Base-by-base conservation (phyloP, 192 early-diverging fungal species). In the Gorgonomyces haynaldii region DNA sequence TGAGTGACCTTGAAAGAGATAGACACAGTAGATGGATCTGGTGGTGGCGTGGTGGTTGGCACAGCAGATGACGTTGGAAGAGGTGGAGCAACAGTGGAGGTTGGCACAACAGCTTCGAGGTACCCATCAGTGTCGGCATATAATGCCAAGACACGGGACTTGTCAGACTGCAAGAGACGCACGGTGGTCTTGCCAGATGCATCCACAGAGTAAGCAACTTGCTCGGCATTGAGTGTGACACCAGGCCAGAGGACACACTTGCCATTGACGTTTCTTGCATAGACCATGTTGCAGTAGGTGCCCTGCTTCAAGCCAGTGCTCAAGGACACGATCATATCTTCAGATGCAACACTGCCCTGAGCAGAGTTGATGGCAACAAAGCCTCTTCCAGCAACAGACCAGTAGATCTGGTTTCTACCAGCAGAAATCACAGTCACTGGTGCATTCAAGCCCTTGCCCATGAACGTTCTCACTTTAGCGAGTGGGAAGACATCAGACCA, bases 281-380 rank as follows among this genome's bases (percentile, higher is more conserved):
- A 49, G 1, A 49, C 46, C 24, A 49, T 29, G 32, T 49, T 49
- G 20, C 46, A 49, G 28, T 49, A 49, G 3, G n/a, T 49, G 10
- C 46, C 46, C 10, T 21, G 21, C 8, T 13, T 17, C 2, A 49
- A 16, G 0, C 36, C 36, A 38, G 46, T 29, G 19, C 17, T n/a
- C 1, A 38, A 21, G n/a, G 46, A 26, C 6, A 26, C 28, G 25
- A 26, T n/a, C 46, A 49, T 49, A 21, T 36, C 17, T 20, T 49
- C 15, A 27, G n/a, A n/a, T 35, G 29, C 10, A n/a, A 19, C 5
- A 0, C 17, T 36, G 7, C 36, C 36, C 16, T 49, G 46, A 23
- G 46, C 32, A 35, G 46, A 49, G 23, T 49, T 49, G 35, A 49
- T 36, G n/a, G 36, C 34, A 13, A 36, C 32, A 36, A 49, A 49